These are phyloP conservation scores for Eucalyptus leucophloia DNA, from an alignment of 345 rosid genomes.

Conservation along the genomic window DNA sequence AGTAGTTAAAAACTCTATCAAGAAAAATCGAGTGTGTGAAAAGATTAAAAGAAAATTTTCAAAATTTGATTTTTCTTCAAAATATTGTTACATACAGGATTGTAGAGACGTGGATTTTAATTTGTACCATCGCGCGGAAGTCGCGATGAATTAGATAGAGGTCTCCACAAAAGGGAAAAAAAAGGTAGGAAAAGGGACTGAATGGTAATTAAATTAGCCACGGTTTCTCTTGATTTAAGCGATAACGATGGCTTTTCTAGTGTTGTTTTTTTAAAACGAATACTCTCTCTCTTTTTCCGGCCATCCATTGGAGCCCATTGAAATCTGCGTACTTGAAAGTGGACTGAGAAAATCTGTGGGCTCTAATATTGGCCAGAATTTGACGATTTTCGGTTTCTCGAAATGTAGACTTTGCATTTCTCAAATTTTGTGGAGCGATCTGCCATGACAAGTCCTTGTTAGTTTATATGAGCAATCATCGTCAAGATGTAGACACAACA, in stretches of 20 bases:
- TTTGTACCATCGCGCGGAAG: neutral
- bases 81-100: fast-evolving
- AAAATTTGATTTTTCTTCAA: neutral
- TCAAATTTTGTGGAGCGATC: neutral
- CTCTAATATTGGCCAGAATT: neutral
- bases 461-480: neutral
- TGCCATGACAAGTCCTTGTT: neutral
- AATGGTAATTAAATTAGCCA: neutral
- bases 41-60: neutral
- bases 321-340: neutral
- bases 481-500: neutral
- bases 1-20: neutral
- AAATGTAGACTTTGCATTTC: neutral
- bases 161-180: neutral
- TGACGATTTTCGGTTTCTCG: neutral
- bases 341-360: neutral
- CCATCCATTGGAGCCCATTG: neutral
- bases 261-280: neutral
- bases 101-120: neutral
- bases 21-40: neutral
- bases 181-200: neutral
- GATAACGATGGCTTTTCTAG: neutral
- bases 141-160: neutral
- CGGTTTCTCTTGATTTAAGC: neutral
- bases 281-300: neutral